A percentile compares a stretch with the other conserved stretches of the same genome.
Evolutionary conservation across 1,284 basidiomycete genomes (phyloP).

Genomic region (Cryptococcus neoformans): DNA sequence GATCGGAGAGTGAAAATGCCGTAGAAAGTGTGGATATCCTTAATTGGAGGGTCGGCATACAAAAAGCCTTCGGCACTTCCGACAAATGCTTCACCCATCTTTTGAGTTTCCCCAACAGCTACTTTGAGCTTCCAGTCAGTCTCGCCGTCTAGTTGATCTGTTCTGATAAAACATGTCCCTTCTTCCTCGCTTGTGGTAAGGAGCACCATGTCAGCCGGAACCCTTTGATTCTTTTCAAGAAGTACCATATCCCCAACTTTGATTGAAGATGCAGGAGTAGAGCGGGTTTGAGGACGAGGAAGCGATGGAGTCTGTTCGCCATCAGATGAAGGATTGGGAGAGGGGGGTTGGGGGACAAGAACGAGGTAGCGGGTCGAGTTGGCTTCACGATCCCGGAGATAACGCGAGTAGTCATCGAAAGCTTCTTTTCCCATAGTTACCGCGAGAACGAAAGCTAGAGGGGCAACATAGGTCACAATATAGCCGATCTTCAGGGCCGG

Average conservation of each 20-base stretch:
- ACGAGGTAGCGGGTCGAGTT: conserved; percentile 90
- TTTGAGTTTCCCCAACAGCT: conserved; percentile 80
- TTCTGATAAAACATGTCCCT: conserved; percentile 95
- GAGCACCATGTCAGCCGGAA: conserved; percentile 92
- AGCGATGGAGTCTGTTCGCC: conserved; percentile 23
- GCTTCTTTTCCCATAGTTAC: conserved; percentile 99
- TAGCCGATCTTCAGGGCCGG: conserved; percentile 97
- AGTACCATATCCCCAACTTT: conserved; percentile 89
- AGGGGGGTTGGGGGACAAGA: conserved; percentile 57
- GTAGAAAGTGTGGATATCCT: conserved; percentile 95
- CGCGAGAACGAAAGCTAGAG: conserved; percentile 87
- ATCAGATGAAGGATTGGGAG: conserved; percentile 33
- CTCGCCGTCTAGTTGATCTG: conserved; percentile 97
- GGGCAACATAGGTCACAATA: conserved; percentile 93
- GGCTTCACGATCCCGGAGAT: conserved; percentile 86
- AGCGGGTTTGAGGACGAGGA: conserved; percentile 51
- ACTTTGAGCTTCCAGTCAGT: conserved; percentile 98
- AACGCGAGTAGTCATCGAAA: conserved; percentile 93
- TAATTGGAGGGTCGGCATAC: conserved; percentile 89
- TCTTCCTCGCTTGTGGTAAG: conserved; percentile 73
- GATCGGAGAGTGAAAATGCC: conserved; percentile 82
- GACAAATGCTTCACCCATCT: conserved; percentile 65
- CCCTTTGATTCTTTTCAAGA: conserved; percentile 94
- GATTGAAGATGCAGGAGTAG: conserved; percentile 81
- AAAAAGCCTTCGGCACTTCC: conserved; percentile 74